phyloP scores from a whole-genome alignment of 2,329 filamentous ascomycete species.

The Aspergillus novoparasiticus region DNA sequence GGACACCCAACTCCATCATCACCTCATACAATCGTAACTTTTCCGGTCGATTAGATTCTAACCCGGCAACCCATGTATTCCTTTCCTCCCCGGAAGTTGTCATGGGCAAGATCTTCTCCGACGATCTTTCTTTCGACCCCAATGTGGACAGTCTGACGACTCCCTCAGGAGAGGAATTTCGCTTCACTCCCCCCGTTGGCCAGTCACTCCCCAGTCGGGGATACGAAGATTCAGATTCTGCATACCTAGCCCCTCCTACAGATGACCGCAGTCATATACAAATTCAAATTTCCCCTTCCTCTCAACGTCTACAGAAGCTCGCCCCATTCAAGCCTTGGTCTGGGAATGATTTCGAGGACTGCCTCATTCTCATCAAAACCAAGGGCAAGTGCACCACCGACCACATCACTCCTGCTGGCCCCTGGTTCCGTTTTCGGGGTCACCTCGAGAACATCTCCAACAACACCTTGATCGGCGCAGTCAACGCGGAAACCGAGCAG shows the following conservation, averaged over 20 bases:
- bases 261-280: conserved; percentile 53
- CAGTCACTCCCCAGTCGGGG: too few species aligned
- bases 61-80: conserved; percentile 50
- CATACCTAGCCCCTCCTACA: too few species aligned
- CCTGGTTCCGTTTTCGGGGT: conserved; percentile 96
- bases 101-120: too few species aligned
- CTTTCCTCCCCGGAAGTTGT: too few species aligned
- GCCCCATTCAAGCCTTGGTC: conserved; percentile 85
- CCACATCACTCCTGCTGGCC: too few species aligned
- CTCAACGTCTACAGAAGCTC: conserved; percentile 92
- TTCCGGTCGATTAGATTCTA: conserved; percentile 94
- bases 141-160: too few species aligned
- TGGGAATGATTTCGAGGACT: conserved; percentile 80
- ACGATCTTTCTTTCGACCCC: too few species aligned
- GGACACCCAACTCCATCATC: conserved; percentile 91
- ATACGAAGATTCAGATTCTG: too few species aligned
- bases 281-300: conserved; percentile 83
- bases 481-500: conserved; percentile 93
- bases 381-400: conserved; percentile 50
- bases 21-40: conserved; percentile 99
- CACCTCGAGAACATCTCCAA: conserved; percentile 99
- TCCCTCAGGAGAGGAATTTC: too few species aligned
- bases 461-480: conserved; percentile 98
- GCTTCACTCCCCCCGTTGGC: too few species aligned
- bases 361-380: conserved; percentile 94